phyloP scores from a whole-genome alignment of 2,329 filamentous ascomycete species.

The Colletotrichum tropicicola region DNA sequence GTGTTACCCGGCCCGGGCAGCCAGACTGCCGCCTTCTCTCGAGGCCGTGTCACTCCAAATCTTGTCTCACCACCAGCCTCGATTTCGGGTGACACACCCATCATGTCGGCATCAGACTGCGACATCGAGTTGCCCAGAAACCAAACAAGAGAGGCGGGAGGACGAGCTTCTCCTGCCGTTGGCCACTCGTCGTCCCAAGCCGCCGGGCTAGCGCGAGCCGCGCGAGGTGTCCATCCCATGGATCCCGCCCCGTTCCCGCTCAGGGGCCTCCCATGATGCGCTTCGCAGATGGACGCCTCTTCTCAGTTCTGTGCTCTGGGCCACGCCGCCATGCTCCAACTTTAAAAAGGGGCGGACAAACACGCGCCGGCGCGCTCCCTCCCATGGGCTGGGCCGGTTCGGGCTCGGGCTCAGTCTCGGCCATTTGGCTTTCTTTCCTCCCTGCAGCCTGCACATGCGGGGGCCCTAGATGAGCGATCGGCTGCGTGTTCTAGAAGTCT shows the following conservation, averaged over 20 bases:
- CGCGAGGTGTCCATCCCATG: constrained; percentile 24
- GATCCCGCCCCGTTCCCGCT: constrained; percentile 25
- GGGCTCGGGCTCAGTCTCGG: constrained; percentile 8
- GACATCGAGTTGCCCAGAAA: neutral
- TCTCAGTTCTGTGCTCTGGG: neutral
- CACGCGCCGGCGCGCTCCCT: constrained; percentile 13
- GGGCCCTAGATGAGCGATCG: constrained; percentile 15
- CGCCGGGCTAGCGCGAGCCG: constrained; percentile 16
- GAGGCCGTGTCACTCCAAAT: constrained; percentile 6
- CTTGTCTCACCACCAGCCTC: constrained; percentile 5
- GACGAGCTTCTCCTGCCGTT: neutral
- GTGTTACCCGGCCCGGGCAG: constrained; percentile 11
- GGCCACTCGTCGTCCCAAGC: constrained; percentile 19
- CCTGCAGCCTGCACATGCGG: constrained; percentile 18
- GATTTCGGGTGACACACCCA: constrained; percentile 14
- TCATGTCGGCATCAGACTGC: neutral
- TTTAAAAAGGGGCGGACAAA: constrained; percentile 11
- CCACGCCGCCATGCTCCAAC: constrained; percentile 9
- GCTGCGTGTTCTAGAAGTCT: constrained; percentile 27
- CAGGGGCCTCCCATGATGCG: constrained; percentile 28
- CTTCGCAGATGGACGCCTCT: constrained; percentile 1
- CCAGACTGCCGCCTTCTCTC: neutral
- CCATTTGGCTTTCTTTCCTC: constrained; percentile 15
- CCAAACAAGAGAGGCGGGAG: neutral
- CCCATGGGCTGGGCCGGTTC: constrained; percentile 3